phyloP scores from a whole-genome alignment of 1,284 basidiomycete genomes.

The Takashimella koratensis region DNA sequence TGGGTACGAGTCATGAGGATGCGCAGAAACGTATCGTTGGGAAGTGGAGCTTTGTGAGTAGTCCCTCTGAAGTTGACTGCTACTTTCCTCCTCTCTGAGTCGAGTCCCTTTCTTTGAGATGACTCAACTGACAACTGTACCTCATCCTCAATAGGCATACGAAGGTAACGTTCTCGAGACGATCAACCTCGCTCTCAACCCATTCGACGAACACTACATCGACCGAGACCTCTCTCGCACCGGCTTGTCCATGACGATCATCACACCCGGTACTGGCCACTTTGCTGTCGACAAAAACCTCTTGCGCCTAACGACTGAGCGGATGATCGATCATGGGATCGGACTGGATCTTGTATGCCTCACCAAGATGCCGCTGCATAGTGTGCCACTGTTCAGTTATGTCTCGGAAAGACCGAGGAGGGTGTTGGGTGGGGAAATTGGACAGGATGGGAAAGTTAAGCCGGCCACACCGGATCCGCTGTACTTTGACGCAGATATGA shows the following conservation, averaged over 20 bases:
- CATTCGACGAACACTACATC: constrained; percentile 91
- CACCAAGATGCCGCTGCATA: constrained; percentile 88
- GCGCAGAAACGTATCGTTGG: constrained; percentile 44
- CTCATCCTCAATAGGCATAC: constrained; percentile 62
- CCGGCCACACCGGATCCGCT: constrained; percentile 63
- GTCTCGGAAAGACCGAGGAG: constrained; percentile 50
- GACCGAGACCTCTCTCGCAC: constrained; percentile 94
- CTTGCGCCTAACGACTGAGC: constrained; percentile 84
- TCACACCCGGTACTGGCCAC: constrained; percentile 92
- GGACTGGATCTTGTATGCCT: constrained; percentile 85
- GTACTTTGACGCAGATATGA: constrained; percentile 61
- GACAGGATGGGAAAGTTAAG: constrained; percentile 40
- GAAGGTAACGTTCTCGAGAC: constrained; percentile 94
- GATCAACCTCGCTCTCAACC: constrained; percentile 87
- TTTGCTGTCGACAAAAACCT: constrained; percentile 89
- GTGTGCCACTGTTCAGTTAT: constrained; percentile 81
- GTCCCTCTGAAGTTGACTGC: too few species aligned
- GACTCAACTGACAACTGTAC: neutral
- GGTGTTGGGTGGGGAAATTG: constrained; percentile 40
- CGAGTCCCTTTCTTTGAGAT: neutral
- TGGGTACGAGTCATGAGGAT: constrained; percentile 14
- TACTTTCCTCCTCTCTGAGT: neutral
- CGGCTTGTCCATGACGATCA: constrained; percentile 75
- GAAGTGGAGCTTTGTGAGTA: constrained; percentile 46
- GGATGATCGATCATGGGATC: constrained; percentile 94